phyloP scores from a whole-genome alignment of 805 yeast species.

The Cyberlindnera samutprakarnensis region DNA sequence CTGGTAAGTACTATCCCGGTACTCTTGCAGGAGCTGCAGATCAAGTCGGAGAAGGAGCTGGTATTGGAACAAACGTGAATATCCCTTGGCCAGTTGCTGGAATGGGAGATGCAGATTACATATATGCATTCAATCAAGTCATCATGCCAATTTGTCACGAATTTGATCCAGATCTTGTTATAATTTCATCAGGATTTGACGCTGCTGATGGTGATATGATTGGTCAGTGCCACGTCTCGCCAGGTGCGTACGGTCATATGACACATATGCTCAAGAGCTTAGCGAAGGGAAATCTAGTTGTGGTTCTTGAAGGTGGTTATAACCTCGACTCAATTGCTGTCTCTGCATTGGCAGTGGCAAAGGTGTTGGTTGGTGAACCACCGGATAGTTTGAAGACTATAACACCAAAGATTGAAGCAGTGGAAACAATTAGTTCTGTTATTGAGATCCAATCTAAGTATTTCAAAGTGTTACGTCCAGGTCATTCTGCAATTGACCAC shows the following conservation, averaged over 20 bases:
- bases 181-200: slow-evolving; percentile 93
- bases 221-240: slow-evolving; percentile 94
- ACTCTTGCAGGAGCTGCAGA: slow-evolving; percentile 77
- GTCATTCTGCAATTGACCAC: slow-evolving; percentile 35
- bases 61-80: slow-evolving; percentile 82
- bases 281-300: slow-evolving; percentile 84
- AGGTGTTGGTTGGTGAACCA: slow-evolving; percentile 89
- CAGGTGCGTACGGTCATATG: slow-evolving; percentile 95
- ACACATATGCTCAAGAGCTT: slow-evolving; percentile 82
- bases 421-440: slow-evolving; percentile 77
- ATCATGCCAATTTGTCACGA: slow-evolving; percentile 86
- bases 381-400: slow-evolving; percentile 67
- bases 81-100: slow-evolving; percentile 93
- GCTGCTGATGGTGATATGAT: slow-evolving; percentile 98
- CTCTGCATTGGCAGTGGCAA: slow-evolving; percentile 88
- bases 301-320: slow-evolving; percentile 94
- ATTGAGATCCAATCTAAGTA: slow-evolving; percentile 71
- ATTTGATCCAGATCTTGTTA: slow-evolving; percentile 87
- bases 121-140: slow-evolving; percentile 81
- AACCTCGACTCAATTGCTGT: slow-evolving; percentile 84
- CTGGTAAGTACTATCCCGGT: slow-evolving; percentile 92
- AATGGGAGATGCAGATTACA: slow-evolving; percentile 91
- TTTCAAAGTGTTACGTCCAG: slow-evolving; percentile 82
- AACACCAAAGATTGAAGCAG: slow-evolving; percentile 68
- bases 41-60: slow-evolving; percentile 77